Conservation (phyloP, 768 basidiomycete genomes). For the Naganishia vishniacii region DNA sequence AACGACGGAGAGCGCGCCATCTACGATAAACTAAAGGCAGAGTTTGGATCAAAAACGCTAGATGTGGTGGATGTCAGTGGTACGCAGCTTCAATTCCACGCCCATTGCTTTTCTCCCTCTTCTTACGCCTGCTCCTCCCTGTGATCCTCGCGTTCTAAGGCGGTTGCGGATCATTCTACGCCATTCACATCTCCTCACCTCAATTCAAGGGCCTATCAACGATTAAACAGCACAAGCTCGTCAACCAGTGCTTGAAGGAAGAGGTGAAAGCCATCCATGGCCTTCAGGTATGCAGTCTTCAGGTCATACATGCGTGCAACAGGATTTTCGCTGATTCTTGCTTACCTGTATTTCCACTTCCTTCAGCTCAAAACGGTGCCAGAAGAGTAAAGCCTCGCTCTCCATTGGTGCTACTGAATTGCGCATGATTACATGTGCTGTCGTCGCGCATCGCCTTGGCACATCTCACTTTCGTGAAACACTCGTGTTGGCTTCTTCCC, state of each 20-base stretch:
- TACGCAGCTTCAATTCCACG: slow-evolving; percentile 41
- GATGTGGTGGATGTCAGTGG: slow-evolving; percentile 94
- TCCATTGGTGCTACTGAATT: no score
- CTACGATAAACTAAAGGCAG: slow-evolving; percentile 63
- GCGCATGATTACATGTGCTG: no score
- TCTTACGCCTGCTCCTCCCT: no score
- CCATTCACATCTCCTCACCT: slow-evolving; percentile 78
- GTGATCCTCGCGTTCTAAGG: no score
- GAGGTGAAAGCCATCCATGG: slow-evolving; percentile 92
- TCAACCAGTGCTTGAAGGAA: slow-evolving; percentile 75
- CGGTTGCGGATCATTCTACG: slow-evolving; percentile 95
- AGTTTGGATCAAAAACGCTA: slow-evolving; percentile 72
- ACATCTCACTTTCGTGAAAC: no score
- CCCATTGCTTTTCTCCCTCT: not conserved
- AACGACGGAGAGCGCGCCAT: slow-evolving; percentile 66
- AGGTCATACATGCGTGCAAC: no score
- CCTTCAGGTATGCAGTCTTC: slow-evolving; percentile 68
- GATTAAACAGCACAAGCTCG: slow-evolving; percentile 88
- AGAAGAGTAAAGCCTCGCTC: slow-evolving; percentile 2
- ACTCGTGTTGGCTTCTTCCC: no score
- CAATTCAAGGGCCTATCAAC: slow-evolving; percentile 77
- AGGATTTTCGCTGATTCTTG: not conserved
- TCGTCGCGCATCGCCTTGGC: no score
- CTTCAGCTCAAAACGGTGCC: slow-evolving; percentile 1
- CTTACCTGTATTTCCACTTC: not conserved